A percentile compares a stretch with the other conserved stretches of the same genome.
Evolutionary conservation across 208 protist species (phyloP).

Genomic region (Porcisia hertigi): DNA sequence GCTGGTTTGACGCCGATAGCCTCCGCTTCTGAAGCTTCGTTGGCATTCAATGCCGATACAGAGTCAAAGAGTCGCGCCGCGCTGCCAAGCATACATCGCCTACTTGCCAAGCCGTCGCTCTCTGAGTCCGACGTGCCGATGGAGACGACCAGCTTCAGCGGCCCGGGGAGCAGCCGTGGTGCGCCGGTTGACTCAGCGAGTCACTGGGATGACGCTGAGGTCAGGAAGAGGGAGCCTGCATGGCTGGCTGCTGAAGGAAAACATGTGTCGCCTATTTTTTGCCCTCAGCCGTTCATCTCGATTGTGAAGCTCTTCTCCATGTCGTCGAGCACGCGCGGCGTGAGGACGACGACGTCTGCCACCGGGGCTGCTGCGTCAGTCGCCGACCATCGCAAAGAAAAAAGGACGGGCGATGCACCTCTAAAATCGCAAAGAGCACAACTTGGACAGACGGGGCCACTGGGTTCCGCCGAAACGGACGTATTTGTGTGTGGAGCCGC

Average conservation of each 20-base stretch:
- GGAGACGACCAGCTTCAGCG: constrained; percentile 1
- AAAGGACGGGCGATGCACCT: neutral
- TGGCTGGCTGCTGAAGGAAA: constrained; percentile 25
- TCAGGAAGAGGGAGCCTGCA: constrained; percentile 9
- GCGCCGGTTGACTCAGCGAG: neutral
- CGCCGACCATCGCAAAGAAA: neutral
- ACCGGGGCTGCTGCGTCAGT: neutral
- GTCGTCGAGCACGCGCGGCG: neutral
- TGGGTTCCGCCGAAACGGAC: neutral
- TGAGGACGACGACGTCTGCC: neutral
- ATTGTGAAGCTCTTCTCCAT: constrained; percentile 23
- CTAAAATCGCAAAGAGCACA: neutral
- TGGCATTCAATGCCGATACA: neutral
- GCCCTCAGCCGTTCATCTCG: constrained; percentile 29
- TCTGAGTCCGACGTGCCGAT: neutral
- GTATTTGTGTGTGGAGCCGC: neutral
- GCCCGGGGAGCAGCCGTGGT: neutral
- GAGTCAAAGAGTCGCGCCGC: neutral
- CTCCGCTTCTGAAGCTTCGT: neutral
- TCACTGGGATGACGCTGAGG: neutral
- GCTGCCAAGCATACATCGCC: constrained; percentile 28
- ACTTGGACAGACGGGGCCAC: neutral
- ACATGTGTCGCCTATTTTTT: constrained; percentile 17
- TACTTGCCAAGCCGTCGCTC: constrained; percentile 24
- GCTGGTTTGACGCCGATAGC: constrained; percentile 6